Conservation (phyloP, 2,329 filamentous ascomycete genomes). For the Trichocomaceae sp. region DNA sequence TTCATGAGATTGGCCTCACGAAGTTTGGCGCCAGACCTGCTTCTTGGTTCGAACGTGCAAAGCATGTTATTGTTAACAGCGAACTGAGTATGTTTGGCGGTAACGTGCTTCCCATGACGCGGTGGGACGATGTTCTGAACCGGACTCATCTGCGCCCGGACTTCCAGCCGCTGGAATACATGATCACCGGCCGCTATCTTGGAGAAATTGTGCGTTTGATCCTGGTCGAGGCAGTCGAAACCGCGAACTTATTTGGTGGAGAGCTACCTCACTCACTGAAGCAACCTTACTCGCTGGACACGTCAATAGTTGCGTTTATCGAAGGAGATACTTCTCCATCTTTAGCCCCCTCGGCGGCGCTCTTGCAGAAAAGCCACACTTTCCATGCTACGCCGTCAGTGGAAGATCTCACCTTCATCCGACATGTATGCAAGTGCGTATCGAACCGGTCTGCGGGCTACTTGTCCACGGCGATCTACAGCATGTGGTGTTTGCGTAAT, state of each 20-base stretch:
- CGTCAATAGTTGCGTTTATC: constrained; percentile 52
- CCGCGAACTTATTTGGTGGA: constrained; percentile 51
- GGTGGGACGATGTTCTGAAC: constrained; percentile 58
- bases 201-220: constrained; percentile 59
- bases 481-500: constrained; percentile 52
- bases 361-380: constrained; percentile 48
- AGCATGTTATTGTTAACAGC: constrained; percentile 58
- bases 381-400: constrained; percentile 41
- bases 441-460: constrained; percentile 56
- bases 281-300: constrained; percentile 55
- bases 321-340: constrained; percentile 42
- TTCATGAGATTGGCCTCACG: constrained; percentile 45
- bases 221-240: constrained; percentile 53
- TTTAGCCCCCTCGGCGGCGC: constrained; percentile 33
- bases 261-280: constrained; percentile 49
- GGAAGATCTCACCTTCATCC: constrained; percentile 51
- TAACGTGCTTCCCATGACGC: constrained; percentile 51
- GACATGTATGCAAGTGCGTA: constrained; percentile 47
- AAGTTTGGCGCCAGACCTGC: constrained; percentile 53
- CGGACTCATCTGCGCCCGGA: constrained; percentile 51
- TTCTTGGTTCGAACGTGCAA: constrained; percentile 51
- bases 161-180: constrained; percentile 60
- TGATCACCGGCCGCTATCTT: constrained; percentile 57
- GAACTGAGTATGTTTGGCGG: constrained; percentile 61
- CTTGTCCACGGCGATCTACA: constrained; percentile 57